Conservation (phyloP, 208 protist species). For the Crithidia thermophila region DNA sequence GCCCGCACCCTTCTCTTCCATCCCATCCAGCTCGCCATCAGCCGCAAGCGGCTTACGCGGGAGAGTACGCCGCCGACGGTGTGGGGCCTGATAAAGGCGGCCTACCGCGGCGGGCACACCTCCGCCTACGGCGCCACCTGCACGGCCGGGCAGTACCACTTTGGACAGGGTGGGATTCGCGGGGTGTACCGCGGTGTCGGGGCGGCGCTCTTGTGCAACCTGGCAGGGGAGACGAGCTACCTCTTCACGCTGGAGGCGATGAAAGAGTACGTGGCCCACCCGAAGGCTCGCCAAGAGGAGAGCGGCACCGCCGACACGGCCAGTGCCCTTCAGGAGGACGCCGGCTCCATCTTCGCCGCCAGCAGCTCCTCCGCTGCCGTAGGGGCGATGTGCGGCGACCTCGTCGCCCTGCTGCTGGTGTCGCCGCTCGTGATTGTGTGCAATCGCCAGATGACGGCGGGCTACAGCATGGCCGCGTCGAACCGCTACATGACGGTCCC, state of each 20-base stretch:
- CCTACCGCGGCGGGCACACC: constrained; percentile 56
- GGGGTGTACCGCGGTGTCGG: constrained; percentile 78
- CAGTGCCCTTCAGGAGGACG: background rate
- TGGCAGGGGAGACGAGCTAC: constrained; percentile 77
- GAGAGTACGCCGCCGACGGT: constrained; percentile 60
- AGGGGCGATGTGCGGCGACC: constrained; percentile 75
- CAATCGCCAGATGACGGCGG: constrained; percentile 86
- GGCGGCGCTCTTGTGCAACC: constrained; percentile 64
- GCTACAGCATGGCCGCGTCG: constrained; percentile 62
- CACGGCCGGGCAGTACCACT: constrained; percentile 26
- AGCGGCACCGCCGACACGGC: background rate
- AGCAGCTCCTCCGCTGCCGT: constrained; percentile 60
- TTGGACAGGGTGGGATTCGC: constrained; percentile 60
- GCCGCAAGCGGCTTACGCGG: constrained; percentile 78
- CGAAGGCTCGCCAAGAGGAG: background rate
- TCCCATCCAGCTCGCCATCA: constrained; percentile 75
- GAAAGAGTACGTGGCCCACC: constrained; percentile 49
- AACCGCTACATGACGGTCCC: constrained; percentile 53
- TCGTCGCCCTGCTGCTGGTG: constrained; percentile 62
- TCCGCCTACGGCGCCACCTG: constrained; percentile 23
- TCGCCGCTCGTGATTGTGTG: constrained; percentile 72
- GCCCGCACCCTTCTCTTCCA: constrained; percentile 81
- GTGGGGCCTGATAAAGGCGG: constrained; percentile 38
- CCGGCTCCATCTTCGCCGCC: constrained; percentile 8
- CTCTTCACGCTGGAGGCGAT: constrained; percentile 77